Percentiles rank a stretch among this genome's conserved stretches.
These are phyloP conservation scores for Kondoa subrosea DNA, from an alignment of 768 basidiomycete genomes.

Conservation along the genomic window DNA sequence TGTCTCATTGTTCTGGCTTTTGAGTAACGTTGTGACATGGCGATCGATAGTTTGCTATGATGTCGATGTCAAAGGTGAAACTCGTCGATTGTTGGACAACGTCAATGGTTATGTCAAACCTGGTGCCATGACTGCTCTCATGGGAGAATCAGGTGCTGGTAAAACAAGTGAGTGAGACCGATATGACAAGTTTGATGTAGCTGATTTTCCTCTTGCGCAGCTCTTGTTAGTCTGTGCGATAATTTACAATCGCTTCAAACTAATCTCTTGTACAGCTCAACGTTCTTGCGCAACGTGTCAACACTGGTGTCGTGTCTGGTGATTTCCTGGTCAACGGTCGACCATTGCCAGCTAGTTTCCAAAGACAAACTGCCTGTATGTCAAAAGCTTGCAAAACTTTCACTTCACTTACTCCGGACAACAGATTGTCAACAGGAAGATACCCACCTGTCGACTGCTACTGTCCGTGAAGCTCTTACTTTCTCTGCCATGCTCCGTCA, in stretches of 20 bases:
- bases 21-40: slow-evolving; percentile 8
- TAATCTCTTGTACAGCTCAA: slow-evolving; percentile 41
- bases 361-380: slow-evolving; percentile 34
- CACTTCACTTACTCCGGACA: too few relatives aligned
- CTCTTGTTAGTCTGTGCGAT: too few relatives aligned
- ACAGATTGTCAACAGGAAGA: slow-evolving; percentile 34
- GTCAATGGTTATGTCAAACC: slow-evolving; percentile 36
- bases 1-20: too few relatives aligned
- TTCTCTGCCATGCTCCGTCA: slow-evolving; percentile 36
- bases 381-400: too few relatives aligned
- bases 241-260: too few relatives aligned
- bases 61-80: slow-evolving; percentile 21
- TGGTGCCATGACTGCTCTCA: slow-evolving; percentile 36
- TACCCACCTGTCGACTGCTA: slow-evolving; percentile 32
- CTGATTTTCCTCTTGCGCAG: too few relatives aligned
- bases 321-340: slow-evolving; percentile 35
- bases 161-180: slow-evolving; percentile 33
- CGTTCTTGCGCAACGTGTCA: slow-evolving; percentile 48
- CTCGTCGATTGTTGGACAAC: slow-evolving; percentile 22
- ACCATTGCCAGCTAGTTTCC: slow-evolving; percentile 33
- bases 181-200: too few relatives aligned
- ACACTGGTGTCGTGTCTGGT: slow-evolving; percentile 36
- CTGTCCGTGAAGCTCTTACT: slow-evolving; percentile 36
- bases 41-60: slow-evolving; percentile 20
- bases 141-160: slow-evolving; percentile 38